These are phyloP conservation scores for Paraphoma chrysanthemicola DNA, from an alignment of 2,329 filamentous ascomycete species.

Conservation along the genomic window DNA sequence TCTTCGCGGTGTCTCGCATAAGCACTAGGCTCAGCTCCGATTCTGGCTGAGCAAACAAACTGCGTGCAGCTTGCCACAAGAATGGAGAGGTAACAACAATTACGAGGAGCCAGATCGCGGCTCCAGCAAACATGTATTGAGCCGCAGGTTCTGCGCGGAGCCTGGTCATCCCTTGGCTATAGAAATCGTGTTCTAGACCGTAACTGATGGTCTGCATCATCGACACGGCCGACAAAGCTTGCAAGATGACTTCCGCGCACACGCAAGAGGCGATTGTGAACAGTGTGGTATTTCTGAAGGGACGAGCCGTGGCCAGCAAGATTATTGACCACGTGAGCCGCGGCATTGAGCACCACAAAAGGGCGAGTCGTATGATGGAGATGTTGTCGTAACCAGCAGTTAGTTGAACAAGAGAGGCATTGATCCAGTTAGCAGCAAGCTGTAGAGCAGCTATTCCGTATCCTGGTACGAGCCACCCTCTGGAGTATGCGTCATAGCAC, in stretches of 20 bases:
- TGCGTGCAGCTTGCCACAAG: neutral
- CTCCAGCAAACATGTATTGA: conserved; percentile 37
- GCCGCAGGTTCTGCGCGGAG: conserved; percentile 21
- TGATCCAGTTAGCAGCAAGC: conserved; percentile 29
- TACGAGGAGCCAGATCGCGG: conserved; percentile 34
- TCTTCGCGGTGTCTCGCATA: too few species aligned
- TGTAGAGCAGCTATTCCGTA: conserved; percentile 27
- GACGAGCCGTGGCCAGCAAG: conserved; percentile 16
- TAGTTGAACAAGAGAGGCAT: conserved; percentile 25
- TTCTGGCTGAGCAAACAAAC: neutral
- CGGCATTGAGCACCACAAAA: conserved; percentile 44
- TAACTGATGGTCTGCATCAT: conserved; percentile 38
- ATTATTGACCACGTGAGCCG: conserved; percentile 33
- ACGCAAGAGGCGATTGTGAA: conserved; percentile 19
- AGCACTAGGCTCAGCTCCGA: neutral
- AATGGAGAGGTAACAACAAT: conserved; percentile 13
- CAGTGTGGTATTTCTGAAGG: conserved; percentile 16
- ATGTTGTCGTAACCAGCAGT: conserved; percentile 29
- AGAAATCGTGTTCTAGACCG: conserved; percentile 37
- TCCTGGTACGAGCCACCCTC: conserved; percentile 25
- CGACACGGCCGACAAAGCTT: conserved; percentile 26
- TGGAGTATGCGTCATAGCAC: neutral
- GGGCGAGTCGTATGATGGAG: conserved; percentile 28
- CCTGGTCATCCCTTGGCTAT: conserved; percentile 17
- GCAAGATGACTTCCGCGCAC: conserved; percentile 35